phyloP scores from a whole-genome alignment of 345 rosid genomes.

The Eucalyptus shirleyi region DNA sequence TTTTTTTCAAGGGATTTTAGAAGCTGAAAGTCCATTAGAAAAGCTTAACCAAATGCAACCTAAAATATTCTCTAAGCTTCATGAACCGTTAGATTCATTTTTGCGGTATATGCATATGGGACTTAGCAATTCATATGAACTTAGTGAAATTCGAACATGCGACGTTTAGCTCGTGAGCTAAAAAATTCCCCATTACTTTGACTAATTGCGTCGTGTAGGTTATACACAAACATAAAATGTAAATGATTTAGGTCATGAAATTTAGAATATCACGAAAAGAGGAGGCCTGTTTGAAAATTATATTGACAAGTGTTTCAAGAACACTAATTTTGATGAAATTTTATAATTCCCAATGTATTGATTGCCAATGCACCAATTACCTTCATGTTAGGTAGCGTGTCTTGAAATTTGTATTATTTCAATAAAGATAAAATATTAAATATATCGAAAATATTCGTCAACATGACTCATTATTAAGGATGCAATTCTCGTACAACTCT shows the following conservation, averaged over 20 bases:
- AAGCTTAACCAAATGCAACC: too few relatives aligned
- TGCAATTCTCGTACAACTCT: neutral
- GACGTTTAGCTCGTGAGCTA: neutral
- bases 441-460: neutral
- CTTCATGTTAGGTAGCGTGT: neutral
- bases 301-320: neutral
- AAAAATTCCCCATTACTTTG: neutral
- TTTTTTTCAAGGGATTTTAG: too few relatives aligned
- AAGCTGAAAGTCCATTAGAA: rapidly evolving
- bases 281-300: neutral
- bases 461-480: neutral
- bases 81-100: neutral
- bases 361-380: neutral
- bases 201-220: neutral
- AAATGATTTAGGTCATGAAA: neutral
- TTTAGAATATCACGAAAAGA: neutral
- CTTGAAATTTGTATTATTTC: neutral
- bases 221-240: neutral
- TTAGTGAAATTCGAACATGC: rapidly evolving
- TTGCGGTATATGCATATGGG: neutral
- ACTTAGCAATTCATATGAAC: neutral
- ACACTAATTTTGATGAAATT: neutral
- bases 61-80: neutral
- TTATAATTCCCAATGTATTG: neutral
- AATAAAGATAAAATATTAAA: neutral